Base-by-base conservation (phyloP, 352 stramenopile genomes). In the Phytophthora fragariaefolia region DNA sequence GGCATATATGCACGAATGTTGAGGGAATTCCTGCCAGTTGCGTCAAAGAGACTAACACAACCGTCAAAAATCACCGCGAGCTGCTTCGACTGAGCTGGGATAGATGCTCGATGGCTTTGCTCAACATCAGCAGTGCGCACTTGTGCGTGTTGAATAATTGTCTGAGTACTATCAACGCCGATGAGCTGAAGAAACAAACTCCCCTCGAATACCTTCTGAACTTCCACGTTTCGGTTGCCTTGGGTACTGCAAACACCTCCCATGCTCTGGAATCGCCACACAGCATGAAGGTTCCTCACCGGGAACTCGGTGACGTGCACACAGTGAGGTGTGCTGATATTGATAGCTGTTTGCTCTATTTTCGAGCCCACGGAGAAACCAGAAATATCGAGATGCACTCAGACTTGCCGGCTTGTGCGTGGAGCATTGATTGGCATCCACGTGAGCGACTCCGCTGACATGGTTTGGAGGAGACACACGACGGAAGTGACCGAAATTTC, bases 181-280 rank as follows among this genome's bases (percentile, higher is more conserved):
- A 92, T 86, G 32, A 92, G 71, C 32, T 87, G 78, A 46, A 92
- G 66, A 40, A 92, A 78, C 18, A 82, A 86, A 23, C 80, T 89
- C 6, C 62, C 66, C 17, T 90, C 80, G 47, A 87, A 92, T 12
- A 92, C 60, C 20, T 62, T 62, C 13, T 65, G 57, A 58, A 90
- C 65, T 59, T 89, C 77, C 23, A 71, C 58, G 20, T 46, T 55
- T 63, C 58, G 58, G 43, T 71, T 74, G 22, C 60, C 59, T 47
- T 81, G 73, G 17, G 67, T 82, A 42, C 80, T 67, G 45, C 84
- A 85, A 54, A 85, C 69, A 18, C 66, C 67, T 45, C 83, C 80
- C 83, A 91, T 91, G 36, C 58, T 83, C 8, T 30, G 51, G 34
- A 43, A 38, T 63, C 59, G 12, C 53, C 42, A 55, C 66, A 58